A percentile compares a stretch with the other conserved stretches of the same genome.
Evolutionary conservation across 2,329 filamentous ascomycete species (phyloP).

Genomic region (Thermoascus crustaceus): DNA sequence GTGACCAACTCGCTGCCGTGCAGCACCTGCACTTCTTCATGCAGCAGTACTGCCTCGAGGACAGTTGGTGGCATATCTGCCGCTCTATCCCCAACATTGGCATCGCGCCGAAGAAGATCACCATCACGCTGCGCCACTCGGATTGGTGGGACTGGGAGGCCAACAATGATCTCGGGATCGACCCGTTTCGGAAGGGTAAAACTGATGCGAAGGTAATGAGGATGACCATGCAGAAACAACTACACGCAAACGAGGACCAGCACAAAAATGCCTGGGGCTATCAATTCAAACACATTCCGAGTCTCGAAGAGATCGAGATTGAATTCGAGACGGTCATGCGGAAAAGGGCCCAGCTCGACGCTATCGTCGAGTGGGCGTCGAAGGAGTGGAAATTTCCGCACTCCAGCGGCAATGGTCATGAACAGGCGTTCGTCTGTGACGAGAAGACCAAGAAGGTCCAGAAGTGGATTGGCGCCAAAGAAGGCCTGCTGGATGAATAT

Average conservation of each 20-base stretch:
- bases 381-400: conserved; percentile 13
- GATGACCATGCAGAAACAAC: conserved; percentile 3
- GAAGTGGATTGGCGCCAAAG: neutral
- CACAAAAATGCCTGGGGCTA: conserved; percentile 6
- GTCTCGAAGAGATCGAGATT: conserved; percentile 15
- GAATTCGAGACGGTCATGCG: conserved; percentile 20
- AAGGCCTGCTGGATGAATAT: too few relatives aligned
- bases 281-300: conserved; percentile 9
- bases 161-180: conserved; percentile 18
- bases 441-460: neutral
- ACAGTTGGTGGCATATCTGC: conserved; percentile 2
- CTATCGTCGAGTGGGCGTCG: conserved; percentile 15
- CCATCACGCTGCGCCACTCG: conserved; percentile 19
- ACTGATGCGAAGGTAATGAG: conserved; percentile 6
- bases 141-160: conserved; percentile 25
- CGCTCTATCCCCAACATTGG: conserved; percentile 2
- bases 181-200: conserved; percentile 16
- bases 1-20: conserved; percentile 13
- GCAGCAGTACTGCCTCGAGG: conserved; percentile 20
- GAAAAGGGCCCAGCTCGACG: conserved; percentile 18
- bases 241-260: conserved; percentile 7
- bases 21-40: conserved; percentile 18
- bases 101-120: conserved; percentile 12
- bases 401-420: neutral
- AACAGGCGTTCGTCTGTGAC: neutral